Conservation (phyloP, 495 filamentous ascomycete species). For the Aspergillus panamensis region DNA sequence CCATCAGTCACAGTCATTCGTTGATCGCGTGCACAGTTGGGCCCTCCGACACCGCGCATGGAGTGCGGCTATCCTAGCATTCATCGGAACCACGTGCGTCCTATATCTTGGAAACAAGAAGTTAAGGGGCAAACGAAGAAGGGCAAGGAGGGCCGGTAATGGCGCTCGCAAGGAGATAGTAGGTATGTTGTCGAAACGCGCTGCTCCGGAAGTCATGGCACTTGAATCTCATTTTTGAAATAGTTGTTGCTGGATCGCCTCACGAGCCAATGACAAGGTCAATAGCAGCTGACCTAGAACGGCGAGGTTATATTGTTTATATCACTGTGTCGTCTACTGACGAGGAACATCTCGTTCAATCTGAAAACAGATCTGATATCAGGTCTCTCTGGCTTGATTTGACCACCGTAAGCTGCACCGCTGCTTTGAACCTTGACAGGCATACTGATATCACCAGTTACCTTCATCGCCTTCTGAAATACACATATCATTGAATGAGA, state of each 20-base stretch:
- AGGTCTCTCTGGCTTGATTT: slow-evolving; percentile 78
- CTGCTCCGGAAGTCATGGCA: not conserved
- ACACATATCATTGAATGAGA: slow-evolving; percentile 50
- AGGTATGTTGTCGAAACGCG: slow-evolving; percentile 33
- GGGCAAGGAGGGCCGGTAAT: slow-evolving; percentile 71
- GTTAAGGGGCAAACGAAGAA: slow-evolving; percentile 59
- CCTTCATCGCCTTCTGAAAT: slow-evolving; percentile 54
- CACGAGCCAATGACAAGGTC: slow-evolving; percentile 76
- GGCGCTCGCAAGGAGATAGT: slow-evolving; percentile 89
- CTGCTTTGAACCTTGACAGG: not conserved
- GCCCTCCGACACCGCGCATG: slow-evolving; percentile 63
- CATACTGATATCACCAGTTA: slow-evolving; percentile 40
- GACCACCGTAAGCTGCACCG: slow-evolving; percentile 39
- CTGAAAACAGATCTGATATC: slow-evolving; percentile 74
- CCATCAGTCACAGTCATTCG: slow-evolving; percentile 33
- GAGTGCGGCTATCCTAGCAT: slow-evolving; percentile 63
- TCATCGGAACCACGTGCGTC: slow-evolving; percentile 64
- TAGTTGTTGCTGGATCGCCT: slow-evolving; percentile 77
- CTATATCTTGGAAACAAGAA: slow-evolving; percentile 61
- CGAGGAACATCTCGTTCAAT: slow-evolving; percentile 76
- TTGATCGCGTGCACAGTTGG: slow-evolving; percentile 56
- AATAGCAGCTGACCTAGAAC: slow-evolving; percentile 79
- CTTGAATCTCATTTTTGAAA: slow-evolving; percentile 17
- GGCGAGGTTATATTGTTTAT: slow-evolving; percentile 90
- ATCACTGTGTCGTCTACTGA: slow-evolving; percentile 74